Percentiles rank a stretch among this genome's conserved stretches.
These are phyloP conservation scores for Colletotrichum plurivorum DNA, from an alignment of 2,329 filamentous ascomycete species.

Conservation along the genomic window DNA sequence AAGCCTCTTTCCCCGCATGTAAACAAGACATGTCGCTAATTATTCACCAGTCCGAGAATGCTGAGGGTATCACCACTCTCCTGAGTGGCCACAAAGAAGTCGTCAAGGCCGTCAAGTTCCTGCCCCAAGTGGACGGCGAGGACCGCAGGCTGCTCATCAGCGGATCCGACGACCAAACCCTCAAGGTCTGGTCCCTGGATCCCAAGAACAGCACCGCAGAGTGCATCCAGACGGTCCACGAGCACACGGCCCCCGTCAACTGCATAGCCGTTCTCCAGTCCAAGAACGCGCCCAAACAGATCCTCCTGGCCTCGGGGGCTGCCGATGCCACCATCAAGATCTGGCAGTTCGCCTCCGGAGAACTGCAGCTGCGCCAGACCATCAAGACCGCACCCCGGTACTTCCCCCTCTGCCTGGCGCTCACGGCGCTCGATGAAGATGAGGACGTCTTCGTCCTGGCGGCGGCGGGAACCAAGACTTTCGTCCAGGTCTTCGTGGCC, in stretches of 20 bases:
- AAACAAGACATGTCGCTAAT: neutral
- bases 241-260: constrained; percentile 84
- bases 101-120: constrained; percentile 88
- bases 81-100: constrained; percentile 83
- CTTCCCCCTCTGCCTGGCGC: constrained; percentile 83
- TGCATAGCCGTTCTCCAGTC: constrained; percentile 66
- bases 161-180: constrained; percentile 84
- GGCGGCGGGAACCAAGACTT: constrained; percentile 85
- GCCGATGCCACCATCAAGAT: constrained; percentile 81
- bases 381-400: constrained; percentile 83
- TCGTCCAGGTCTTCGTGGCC: constrained; percentile 84
- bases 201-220: constrained; percentile 48
- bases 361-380: constrained; percentile 73
- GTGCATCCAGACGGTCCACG: constrained; percentile 70
- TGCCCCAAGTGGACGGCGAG: constrained; percentile 65
- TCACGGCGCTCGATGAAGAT: constrained; percentile 71
- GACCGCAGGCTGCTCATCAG: constrained; percentile 75
- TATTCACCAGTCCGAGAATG: constrained; percentile 29
- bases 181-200: constrained; percentile 78
- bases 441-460: constrained; percentile 77
- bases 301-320: constrained; percentile 81
- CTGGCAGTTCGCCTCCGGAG: constrained; percentile 75
- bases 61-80: constrained; percentile 73
- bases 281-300: constrained; percentile 46
- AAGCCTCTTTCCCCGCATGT: constrained; percentile 2